phyloP scores from a whole-genome alignment of 164 flowering plant genomes.

The Cinnamomum chago region DNA sequence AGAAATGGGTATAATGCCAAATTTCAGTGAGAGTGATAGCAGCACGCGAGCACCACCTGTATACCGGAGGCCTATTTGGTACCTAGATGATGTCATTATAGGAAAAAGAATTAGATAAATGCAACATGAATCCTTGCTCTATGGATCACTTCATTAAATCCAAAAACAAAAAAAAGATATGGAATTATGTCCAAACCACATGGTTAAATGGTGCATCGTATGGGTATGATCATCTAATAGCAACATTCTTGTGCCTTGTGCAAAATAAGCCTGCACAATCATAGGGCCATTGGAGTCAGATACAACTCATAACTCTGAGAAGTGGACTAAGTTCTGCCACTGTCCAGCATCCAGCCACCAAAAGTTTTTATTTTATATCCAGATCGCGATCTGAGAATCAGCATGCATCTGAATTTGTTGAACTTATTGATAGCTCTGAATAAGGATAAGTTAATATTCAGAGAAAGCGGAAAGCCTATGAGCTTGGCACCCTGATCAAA shows the following conservation, averaged over 20 bases:
- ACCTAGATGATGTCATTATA: constrained; percentile 36
- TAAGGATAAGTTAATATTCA: too few relatives aligned
- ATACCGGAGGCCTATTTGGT: constrained; percentile 92
- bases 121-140: background rate
- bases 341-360: too few relatives aligned
- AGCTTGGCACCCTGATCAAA: too few relatives aligned
- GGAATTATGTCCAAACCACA: background rate
- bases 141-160: background rate
- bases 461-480: too few relatives aligned
- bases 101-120: constrained; percentile 2
- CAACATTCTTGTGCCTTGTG: background rate
- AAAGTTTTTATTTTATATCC: background rate
- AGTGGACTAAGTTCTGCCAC: too few relatives aligned
- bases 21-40: constrained; percentile 72
- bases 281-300: background rate
- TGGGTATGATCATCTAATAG: background rate
- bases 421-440: too few relatives aligned
- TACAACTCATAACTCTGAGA: too few relatives aligned
- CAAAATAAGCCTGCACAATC: background rate
- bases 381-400: background rate
- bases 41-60: constrained; percentile 96
- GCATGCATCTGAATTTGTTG: background rate
- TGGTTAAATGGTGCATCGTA: background rate
- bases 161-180: background rate
- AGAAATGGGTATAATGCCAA: constrained; percentile 67